phyloP scores from a whole-genome alignment of 371 early-diverging fungal genomes.

The Catenaria anguillulae region DNA sequence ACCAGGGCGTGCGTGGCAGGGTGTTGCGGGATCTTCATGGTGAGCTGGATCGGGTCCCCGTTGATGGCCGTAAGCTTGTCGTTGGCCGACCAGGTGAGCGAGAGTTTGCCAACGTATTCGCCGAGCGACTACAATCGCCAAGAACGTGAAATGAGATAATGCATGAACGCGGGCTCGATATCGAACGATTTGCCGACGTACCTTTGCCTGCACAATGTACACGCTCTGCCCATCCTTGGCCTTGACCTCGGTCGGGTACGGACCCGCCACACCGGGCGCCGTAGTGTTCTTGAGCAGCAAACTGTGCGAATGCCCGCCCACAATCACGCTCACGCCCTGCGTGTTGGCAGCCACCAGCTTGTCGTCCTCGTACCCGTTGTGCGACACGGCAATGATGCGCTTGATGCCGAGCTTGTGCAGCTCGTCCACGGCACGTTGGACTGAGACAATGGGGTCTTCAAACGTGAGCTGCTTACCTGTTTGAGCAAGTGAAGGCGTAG shows the following conservation, averaged over 20 bases:
- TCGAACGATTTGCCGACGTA: no score
- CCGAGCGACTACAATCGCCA: no score
- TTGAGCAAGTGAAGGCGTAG: constrained; percentile 49
- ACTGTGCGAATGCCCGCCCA: constrained; percentile 57
- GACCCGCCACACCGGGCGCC: constrained; percentile 28
- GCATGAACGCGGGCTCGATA: no score
- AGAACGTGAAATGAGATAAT: no score
- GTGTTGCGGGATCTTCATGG: constrained; percentile 28
- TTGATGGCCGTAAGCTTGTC: constrained; percentile 25
- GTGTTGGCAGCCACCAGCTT: constrained; percentile 37
- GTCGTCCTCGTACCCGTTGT: no score
- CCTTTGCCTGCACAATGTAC: constrained; percentile 38
- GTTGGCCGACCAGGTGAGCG: constrained; percentile 37
- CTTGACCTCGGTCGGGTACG: constrained; percentile 40
- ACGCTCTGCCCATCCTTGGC: constrained; percentile 38
- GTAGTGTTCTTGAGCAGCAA: constrained; percentile 26
- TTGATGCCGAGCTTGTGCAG: constrained; percentile 43
- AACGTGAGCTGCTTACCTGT: constrained; percentile 26
- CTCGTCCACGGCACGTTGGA: constrained; percentile 41
- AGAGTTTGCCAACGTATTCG: constrained; percentile 50
- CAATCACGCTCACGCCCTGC: no score
- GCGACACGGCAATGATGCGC: no score
- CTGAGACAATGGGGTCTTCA: constrained; percentile 30
- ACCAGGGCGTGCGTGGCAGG: constrained; percentile 18
- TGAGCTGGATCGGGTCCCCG: constrained; percentile 42